Conservation (phyloP, 2,329 filamentous ascomycete species). For the Trichophyton mentagrophytes region DNA sequence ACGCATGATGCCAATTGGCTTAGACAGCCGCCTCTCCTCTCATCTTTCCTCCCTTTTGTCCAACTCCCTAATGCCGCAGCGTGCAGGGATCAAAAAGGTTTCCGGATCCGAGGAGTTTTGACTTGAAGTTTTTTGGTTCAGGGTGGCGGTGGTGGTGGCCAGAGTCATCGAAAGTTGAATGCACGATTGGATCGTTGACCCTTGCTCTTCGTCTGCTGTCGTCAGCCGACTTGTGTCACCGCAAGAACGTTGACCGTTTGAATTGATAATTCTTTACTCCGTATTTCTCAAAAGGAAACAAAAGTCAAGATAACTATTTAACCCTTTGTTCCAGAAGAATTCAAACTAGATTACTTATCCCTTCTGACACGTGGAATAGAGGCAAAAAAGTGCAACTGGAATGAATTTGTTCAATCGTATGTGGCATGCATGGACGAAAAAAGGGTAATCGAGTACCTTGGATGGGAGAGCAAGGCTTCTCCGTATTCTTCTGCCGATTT, state of each 20-base stretch:
- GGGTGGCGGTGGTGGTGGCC: not conserved
- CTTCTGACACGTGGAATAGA: not conserved
- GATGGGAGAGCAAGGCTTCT: not conserved
- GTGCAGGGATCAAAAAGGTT: not conserved
- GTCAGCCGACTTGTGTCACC: not conserved
- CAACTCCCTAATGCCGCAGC: not conserved
- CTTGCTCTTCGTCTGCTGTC: not conserved
- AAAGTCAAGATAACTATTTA: not conserved
- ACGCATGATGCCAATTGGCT: not conserved
- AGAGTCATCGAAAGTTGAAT: not conserved
- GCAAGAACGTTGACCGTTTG: not conserved
- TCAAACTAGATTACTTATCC: not conserved
- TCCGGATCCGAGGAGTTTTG: constrained; percentile 2
- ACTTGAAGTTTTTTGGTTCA: not conserved
- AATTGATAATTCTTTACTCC: not conserved
- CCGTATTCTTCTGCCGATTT: not conserved
- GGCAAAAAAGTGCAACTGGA: not conserved
- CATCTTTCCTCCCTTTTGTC: not conserved
- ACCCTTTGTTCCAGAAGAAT: not conserved
- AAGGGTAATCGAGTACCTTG: not conserved
- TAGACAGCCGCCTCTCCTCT: not conserved
- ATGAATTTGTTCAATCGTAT: not conserved
- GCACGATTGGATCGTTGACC: not conserved
- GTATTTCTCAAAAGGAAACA: not conserved
- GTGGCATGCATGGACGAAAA: not conserved